Percentiles rank a stretch among this genome's conserved stretches.
Conservation (phyloP, 1,139 yeast genomes). For the Insectozyma bohioensis region DNA sequence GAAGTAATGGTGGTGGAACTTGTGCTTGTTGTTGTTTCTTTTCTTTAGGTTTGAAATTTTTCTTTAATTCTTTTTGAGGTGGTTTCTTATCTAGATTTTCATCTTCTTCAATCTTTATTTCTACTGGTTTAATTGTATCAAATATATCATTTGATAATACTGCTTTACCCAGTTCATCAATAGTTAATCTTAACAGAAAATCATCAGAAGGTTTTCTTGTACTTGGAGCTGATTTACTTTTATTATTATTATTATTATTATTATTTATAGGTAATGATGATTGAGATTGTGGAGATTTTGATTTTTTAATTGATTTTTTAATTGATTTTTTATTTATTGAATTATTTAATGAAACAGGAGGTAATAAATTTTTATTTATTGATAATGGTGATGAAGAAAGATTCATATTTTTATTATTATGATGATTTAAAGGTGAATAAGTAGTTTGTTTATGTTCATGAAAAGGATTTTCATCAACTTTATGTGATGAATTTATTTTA, state of each 20-base stretch:
- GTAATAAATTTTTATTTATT: constrained; percentile 26
- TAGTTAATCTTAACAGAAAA: constrained; percentile 36
- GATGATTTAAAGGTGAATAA: too few species aligned
- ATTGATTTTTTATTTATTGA: background rate
- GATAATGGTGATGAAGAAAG: background rate
- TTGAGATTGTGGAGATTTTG: background rate
- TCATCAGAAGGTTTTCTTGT: constrained; percentile 18
- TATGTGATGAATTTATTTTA: too few species aligned
- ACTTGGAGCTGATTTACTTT: background rate
- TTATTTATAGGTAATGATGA: background rate
- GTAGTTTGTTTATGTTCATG: too few species aligned
- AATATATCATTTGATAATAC: constrained; percentile 29
- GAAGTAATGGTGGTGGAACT: constrained; percentile 22
- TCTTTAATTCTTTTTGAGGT: constrained; percentile 7
- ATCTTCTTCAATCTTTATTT: too few species aligned
- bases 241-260: background rate
- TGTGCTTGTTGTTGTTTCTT: constrained; percentile 1
- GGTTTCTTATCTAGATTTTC: constrained; percentile 4
- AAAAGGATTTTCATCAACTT: too few species aligned
- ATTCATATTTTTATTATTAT: too few species aligned
- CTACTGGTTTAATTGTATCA: constrained; percentile 3
- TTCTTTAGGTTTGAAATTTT: background rate
- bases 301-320: constrained; percentile 1
- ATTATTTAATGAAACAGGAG: constrained; percentile 26
- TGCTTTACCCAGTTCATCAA: constrained; percentile 50